Base-by-base conservation (phyloP, 306 rosid genomes). In the Quercus engelmannii region DNA sequence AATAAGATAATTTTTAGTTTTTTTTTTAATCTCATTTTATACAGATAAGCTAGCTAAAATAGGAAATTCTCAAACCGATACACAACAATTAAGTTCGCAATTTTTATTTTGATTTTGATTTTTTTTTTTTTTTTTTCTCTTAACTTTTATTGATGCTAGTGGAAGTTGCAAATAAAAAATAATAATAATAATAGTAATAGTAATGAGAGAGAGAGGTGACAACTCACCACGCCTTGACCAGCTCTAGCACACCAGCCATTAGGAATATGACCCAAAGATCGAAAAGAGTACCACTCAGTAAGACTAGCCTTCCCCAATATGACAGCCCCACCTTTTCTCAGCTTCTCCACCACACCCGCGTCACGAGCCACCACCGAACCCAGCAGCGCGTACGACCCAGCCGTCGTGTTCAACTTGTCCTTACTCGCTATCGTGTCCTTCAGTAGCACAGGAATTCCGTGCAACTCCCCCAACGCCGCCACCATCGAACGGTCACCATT, bases 351-450 rank as follows among this genome's bases (percentile, higher is more conserved):
- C 77, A 90, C 91, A 41, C 85, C 74, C 4, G 97, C 97, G 5
- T 92, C 97, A 31, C 94, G 82, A 18, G 86, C 83, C 33, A 85
- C 93, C 83, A 43, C 76, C 28, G 97, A 86, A 0, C 97, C 97
- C 13, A 90, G 12, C 80, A 92, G 76, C 1, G 97, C 92, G 28
- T 55, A 87, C 7, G 97, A 90, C 20, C 91, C 94, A 1, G 86
- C 90, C 0, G 94, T 90, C 1, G 90, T 88, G 76, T 92, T 92
- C 58, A 88, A 52, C 86, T 77, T 75, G 59, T 87, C 97, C 75
- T 75, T 79, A 14, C 90, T 90, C 2, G 82, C 90, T 15, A 88
- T 88, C 72, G 74, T 79, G 55, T 92, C 94, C 87, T 92, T 92
- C 3, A 92, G 78, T 56, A 92, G 78, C 79, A 92, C 81, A 15